Base-by-base conservation (phyloP, 148 eudicot genomes). In the Simmondsia chinensis region DNA sequence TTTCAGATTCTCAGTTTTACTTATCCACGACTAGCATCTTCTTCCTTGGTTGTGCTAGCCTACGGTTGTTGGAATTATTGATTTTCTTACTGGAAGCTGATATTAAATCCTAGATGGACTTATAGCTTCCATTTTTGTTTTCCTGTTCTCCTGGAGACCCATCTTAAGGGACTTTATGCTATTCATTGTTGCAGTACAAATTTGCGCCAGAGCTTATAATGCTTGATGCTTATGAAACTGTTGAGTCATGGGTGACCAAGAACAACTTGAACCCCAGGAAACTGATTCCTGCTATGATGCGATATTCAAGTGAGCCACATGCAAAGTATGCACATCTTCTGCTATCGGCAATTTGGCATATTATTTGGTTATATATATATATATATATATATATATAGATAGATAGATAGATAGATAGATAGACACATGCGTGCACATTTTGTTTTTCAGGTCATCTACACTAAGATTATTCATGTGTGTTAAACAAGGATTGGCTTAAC, bases 191-290 rank as follows among this genome's bases (percentile, higher is more conserved):
- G 66, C 82, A 91, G 99, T 91, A 85, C 71, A 85, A 85, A 65
- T 91, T 85, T 69, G 99, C 99, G 19, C 99, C 99, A 30, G 95
- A 91, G 21, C 95, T 91, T 51, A 82, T 91, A 68, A 85, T 85
- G 99, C 86, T 85, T 39, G 99, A 91, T 73, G 99, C 99, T 34
- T 91, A 91, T 68, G 99, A 91, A 70, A 91, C 95, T 64, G 94
- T 91, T 48, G 95, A 91, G 61, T 74, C 95, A 40, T 91, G 99
- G 99, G 82, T 91, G 99, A 85, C 61, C 48, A 82, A 72, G 21
- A 76, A 66, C 48, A 71, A 86, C 56, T 72, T 91, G 59, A 82
- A 85, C 51, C 99, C 95, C 20, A 79, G 94, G 65, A 91, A 82
- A 68, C 60, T 91, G 54, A 82, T 91, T 70, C 95, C 95, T 60